A percentile compares a stretch with the other conserved stretches of the same genome.
Conservation (phyloP, 805 yeast genomes). For the Cyberlindnera maritima region DNA sequence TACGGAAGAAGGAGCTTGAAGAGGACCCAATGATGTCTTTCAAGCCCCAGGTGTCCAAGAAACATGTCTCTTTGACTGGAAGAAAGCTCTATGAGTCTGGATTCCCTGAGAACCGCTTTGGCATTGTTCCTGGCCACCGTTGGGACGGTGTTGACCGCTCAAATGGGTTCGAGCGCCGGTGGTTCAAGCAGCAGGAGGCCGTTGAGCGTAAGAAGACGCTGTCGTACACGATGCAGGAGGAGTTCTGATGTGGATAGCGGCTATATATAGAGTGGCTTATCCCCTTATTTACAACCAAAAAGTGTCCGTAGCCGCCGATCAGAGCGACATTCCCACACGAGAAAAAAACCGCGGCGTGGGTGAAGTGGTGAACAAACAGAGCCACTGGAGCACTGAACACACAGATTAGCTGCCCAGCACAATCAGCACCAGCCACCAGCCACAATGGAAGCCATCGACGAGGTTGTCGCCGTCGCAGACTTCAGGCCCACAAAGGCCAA, state of each 20-base stretch:
- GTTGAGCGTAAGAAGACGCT: conserved; percentile 31
- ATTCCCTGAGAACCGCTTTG: conserved; percentile 69
- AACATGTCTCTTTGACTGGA: conserved; percentile 39
- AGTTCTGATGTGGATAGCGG: no score
- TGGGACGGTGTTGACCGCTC: conserved; percentile 95
- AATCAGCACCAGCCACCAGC: not conserved
- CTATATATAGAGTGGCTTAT: no score
- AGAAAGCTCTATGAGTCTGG: conserved; percentile 53
- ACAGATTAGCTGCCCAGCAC: not conserved
- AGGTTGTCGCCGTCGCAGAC: conserved; percentile 57
- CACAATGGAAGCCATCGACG: conserved; percentile 35
- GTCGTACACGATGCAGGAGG: conserved; percentile 38
- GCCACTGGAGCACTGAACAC: no score
- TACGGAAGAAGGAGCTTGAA: conserved; percentile 33
- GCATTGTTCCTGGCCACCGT: conserved; percentile 70
- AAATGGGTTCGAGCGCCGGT: conserved; percentile 75
- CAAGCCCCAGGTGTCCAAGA: conserved; percentile 27
- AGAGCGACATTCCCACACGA: not conserved
- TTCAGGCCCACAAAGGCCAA: conserved; percentile 51
- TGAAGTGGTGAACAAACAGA: no score
- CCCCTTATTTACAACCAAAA: not conserved
- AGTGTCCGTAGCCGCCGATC: not conserved
- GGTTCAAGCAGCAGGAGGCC: conserved; percentile 46
- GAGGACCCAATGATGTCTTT: conserved; percentile 68
- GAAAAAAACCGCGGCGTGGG: not conserved